Base-by-base conservation (phyloP, 2,329 filamentous ascomycete genomes). In the Emericellopsis cladophorae region DNA sequence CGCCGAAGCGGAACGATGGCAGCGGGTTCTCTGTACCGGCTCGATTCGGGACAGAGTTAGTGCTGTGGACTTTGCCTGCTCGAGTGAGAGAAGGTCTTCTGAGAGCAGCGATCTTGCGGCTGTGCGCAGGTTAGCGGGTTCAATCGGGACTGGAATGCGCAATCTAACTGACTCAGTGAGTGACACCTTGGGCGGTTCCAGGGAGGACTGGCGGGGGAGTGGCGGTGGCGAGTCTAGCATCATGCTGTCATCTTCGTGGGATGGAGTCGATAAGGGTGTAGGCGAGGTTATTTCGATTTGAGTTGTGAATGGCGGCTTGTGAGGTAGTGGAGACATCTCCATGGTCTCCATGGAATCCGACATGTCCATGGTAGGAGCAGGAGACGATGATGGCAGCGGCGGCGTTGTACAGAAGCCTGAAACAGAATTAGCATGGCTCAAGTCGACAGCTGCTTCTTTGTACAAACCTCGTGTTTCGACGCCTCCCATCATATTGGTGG, bases 321-420 rank as follows among this genome's bases (percentile, higher is more conserved):
- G 87, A 45, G 88, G 89, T 33, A 96, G 65, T 32, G 92, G 90
- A 36, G 90, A 95, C 60, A 95, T 80, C 55, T 96, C 89, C 87
- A 96, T 95, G 42, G 78, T 70, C 58, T 95, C 88, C 45, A 76
- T 29, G 26, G 26, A 29, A 12, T 96, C 89, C 87, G 96, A 95
- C 42, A 78, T 70, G 58, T 95, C 88, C 45, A 76, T 73, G 41
- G 70, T 62, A 31, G 74, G 73, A 42, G 76, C 77, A 7, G 89
- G 88, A 36, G 90, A 94, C 7, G 89, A 95, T 2, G 86, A 84
- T 3, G 64, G 80, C 40, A 94, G 69, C 35, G 87, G 85, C 44
- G 92, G 88, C 31, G 89, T 95, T 31, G 83, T 93, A 52, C 86
- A 76, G 53, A 74, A 76, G 58, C 85, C 86, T 81, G 42, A 34